Evolutionary conservation across 2,329 filamentous ascomycete genomes (phyloP).

Genomic region (Aspergillus sp.): DNA sequence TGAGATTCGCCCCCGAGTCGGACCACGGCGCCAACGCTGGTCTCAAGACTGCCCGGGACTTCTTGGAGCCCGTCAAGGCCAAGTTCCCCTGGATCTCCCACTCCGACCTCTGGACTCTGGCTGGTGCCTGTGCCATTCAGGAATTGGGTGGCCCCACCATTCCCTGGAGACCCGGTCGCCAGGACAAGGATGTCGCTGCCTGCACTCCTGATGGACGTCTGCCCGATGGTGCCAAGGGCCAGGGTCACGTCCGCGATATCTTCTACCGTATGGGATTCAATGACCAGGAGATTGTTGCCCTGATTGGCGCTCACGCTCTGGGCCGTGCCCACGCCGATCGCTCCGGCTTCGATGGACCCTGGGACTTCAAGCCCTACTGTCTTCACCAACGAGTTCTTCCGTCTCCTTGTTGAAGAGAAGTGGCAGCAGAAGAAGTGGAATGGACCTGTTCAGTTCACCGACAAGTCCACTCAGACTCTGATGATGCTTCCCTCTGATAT

Average conservation of each 20-base stretch:
- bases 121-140: constrained; percentile 54
- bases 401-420: constrained; percentile 46
- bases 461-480: constrained; percentile 77
- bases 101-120: constrained; percentile 61
- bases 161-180: constrained; percentile 54
- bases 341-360: constrained; percentile 55
- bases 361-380: constrained; percentile 57
- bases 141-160: constrained; percentile 58
- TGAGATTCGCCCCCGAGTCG: constrained; percentile 61
- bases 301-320: constrained; percentile 54
- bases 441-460: constrained; percentile 85
- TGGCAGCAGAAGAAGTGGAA: constrained; percentile 82
- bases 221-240: constrained; percentile 51
- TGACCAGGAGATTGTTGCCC: constrained; percentile 56
- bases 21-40: constrained; percentile 63
- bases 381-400: constrained; percentile 56
- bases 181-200: constrained; percentile 58
- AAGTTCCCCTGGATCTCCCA: constrained; percentile 62
- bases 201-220: constrained; percentile 48
- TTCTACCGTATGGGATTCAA: constrained; percentile 59
- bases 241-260: constrained; percentile 52
- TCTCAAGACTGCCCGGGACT: constrained; percentile 58
- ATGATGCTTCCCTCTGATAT: constrained; percentile 98
- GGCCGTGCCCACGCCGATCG: constrained; percentile 53
- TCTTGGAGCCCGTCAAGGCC: constrained; percentile 59